Evolutionary conservation across 768 basidiomycete species (phyloP), one percentile per base, ranked within the genome.

Genomic region (Leucogyrophana mollusca): DNA sequence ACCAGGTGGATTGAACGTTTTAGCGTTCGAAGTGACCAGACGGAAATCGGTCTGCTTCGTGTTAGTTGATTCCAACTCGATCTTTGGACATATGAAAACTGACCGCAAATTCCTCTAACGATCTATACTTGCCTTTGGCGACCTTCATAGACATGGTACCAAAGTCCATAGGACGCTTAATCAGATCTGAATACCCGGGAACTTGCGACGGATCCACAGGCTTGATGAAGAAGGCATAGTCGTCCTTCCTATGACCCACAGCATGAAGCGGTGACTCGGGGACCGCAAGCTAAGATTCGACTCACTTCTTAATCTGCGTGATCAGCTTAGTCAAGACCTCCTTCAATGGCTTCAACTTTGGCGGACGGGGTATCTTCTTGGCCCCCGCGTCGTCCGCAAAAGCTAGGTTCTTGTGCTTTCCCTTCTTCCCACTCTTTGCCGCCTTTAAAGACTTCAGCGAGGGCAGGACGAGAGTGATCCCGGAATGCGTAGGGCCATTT

Each of bases 111-210:
- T 91, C 88, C 46, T 90, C 88, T 39, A 91, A 64, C 3, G 85
- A 86, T 16, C 84, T 77, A 63, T 95, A 95, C 51, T 78, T 81
- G 4, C 87, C 87, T 57, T 69, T 78, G 47, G 76, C 76, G 36
- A 94, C 86, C 66, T 94, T 95, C 45, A 72, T 70, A 16, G 83
- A 68, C 72, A 98, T 87, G 0, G 93, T 94, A 0, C 89, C 88
- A 46, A 98, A 73, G 58, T 97, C 94, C 94, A 97, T 98, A 6
- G 94, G 93, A 16, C 75, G 73, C 56, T 87, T 84, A 41, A 98
- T 80, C 39, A 83, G 69, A 71, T 86, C 81, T 10, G 70, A 46
- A 53, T 86, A 86, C 1, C 81, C 81, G 9, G 82, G 75, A 0
- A 88, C 82, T 52, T 78, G 73, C 2, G 68, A 61, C 1, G 65